Conservation (phyloP, 2,329 filamentous ascomycete genomes). For the Fusarium illudens region DNA sequence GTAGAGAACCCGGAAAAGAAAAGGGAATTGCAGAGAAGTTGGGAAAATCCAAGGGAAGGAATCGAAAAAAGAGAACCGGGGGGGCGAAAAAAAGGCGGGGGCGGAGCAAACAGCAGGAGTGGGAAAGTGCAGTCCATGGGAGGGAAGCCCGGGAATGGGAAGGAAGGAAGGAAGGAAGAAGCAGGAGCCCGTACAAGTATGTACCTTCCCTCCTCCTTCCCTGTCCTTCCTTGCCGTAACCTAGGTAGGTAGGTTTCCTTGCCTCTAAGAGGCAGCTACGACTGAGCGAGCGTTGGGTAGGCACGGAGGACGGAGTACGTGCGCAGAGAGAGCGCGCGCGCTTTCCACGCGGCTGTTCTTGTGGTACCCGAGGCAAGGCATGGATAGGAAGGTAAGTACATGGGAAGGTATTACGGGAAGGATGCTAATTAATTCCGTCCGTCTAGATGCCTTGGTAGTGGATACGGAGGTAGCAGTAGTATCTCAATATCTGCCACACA, state of each 20-base stretch:
- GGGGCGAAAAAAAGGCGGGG: conserved; percentile 39
- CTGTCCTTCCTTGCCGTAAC: conserved; percentile 18
- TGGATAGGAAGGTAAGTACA: neutral
- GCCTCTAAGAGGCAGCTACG: conserved; percentile 34
- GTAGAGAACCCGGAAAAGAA: conserved; percentile 40
- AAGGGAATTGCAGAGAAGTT: conserved; percentile 36
- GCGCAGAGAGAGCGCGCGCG: conserved; percentile 25
- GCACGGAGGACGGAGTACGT: conserved; percentile 8
- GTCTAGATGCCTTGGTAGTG: neutral
- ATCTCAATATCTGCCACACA: no score
- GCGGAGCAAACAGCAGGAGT: conserved; percentile 36
- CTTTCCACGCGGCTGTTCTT: conserved; percentile 30
- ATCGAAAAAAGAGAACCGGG: conserved; percentile 30
- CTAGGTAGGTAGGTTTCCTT: conserved; percentile 26
- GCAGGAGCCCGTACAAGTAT: conserved; percentile 5
- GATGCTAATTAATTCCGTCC: neutral
- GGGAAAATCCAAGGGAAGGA: conserved; percentile 29
- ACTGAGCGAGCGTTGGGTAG: conserved; percentile 25
- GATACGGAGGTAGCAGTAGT: no score
- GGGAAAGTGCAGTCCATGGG: conserved; percentile 6
- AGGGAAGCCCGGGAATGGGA: neutral
- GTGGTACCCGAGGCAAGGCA: neutral
- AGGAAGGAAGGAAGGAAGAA: neutral
- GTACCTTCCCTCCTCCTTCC: conserved; percentile 15
- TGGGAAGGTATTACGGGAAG: neutral